Conservation (phyloP, 805 yeast genomes). For the Candida incommunis region DNA sequence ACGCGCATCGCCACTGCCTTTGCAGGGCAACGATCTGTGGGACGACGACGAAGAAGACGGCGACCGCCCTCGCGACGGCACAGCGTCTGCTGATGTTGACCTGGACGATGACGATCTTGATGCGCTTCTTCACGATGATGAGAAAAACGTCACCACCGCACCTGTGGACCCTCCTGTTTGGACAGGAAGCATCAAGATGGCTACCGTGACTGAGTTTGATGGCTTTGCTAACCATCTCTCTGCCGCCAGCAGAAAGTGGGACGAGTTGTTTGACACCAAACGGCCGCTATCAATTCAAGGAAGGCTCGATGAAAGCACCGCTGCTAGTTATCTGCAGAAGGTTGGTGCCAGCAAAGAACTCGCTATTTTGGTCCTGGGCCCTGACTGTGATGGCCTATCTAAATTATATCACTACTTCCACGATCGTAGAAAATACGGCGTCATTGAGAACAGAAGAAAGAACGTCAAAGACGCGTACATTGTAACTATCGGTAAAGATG, state of each 20-base stretch:
- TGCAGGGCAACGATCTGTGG: neutral
- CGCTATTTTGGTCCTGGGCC: conserved; percentile 31
- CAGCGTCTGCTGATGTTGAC: neutral
- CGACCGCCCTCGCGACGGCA: too few relatives aligned
- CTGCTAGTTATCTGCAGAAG: conserved; percentile 41
- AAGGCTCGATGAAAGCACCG: conserved; percentile 38
- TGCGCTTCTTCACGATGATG: conserved; percentile 13
- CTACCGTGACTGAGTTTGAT: conserved; percentile 33
- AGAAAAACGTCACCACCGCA: neutral
- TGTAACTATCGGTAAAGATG: conserved; percentile 24
- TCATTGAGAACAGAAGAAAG: conserved; percentile 33
- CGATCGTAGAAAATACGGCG: conserved; percentile 40
- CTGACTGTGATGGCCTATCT: conserved; percentile 12
- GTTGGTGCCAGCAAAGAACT: conserved; percentile 34
- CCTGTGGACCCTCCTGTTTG: conserved; percentile 20
- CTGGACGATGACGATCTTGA: conserved; percentile 21
- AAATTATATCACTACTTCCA: conserved; percentile 33
- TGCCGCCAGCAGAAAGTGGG: conserved; percentile 16
- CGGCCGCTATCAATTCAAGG: conserved; percentile 43
- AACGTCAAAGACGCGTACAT: conserved; percentile 54
- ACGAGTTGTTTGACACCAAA: conserved; percentile 8
- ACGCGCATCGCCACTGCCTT: neutral
- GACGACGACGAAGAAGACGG: conserved; percentile 13
- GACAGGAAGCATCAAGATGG: conserved; percentile 36
- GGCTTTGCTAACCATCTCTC: conserved; percentile 26